Evolutionary conservation across 805 yeast genomes (phyloP), one percentile per base, ranked within the genome.

Genomic region (Nematodospora valgi): DNA sequence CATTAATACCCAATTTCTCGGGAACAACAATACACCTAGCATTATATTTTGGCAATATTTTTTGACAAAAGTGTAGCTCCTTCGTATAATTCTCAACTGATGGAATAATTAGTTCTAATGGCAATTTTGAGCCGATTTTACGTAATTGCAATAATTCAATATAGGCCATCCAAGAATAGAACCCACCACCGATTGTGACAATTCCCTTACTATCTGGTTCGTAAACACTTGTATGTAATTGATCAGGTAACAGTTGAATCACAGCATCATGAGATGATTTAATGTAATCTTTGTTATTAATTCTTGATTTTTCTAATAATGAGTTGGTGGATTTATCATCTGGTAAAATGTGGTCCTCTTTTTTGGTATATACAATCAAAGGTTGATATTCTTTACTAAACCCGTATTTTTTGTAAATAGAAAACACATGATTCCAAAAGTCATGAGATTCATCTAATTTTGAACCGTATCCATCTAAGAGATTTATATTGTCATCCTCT

Each of bases 151-250:
- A 57, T 23, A 75, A 68, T 26, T 66, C 74, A 25, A 75, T 45
- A 42, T 66, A 59, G 4, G 76, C 58, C 30, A 74, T 55, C 77
- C 79, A 72, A 27, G 70, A 59, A 44, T 62, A 74, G 41, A 65
- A 52, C 1, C 72, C 74, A 13, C 80, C 75, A 5, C 81, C 80
- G 24, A 74, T 72, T 22, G 73, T 52, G n/a, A 74, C 78, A 38
- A 56, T 58, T 9, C 72, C 72, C 18, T 46, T 44, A 1, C 62
- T 43, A 5, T 52, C 59, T n/a, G 47, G 38, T 42, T 60, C 62
- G 3, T 31, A 24, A 4, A 39, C 40, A 65, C 68, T 61, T 13
- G 66, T 63, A 2, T 76, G 72, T 23, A 40, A 27, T 19, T 17
- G 12, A n/a, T 22, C 20, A 18, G 44, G 41, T 30, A 40, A 31